Evolutionary conservation across 2,329 filamentous ascomycete genomes (phyloP), one percentile per base, ranked within the genome.

Genomic region (Aspergillus sp.): DNA sequence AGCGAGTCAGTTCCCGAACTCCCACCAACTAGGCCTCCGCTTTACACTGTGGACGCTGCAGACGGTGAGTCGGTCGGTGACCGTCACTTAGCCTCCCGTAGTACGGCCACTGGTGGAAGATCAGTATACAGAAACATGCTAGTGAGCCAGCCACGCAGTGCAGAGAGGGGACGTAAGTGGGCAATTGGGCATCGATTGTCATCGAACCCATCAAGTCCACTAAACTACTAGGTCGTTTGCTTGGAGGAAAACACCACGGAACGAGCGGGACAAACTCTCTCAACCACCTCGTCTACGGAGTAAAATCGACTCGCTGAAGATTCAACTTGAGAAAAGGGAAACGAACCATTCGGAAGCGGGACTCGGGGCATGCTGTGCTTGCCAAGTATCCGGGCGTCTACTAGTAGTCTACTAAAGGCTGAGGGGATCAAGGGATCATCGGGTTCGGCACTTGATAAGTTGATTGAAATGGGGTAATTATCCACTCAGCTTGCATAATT

Each of bases 361-460:
- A n/a, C 40, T 17, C 41, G 25, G 41, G 39, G 25, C 37, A 35
- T 56, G 27, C 40, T 43, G 33, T 44, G 23, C 11, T 21, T 39
- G 39, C 52, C 52, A 56, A 44, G 48, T 43, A 48, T 37, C 43
- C n/a, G 41, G 25, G 45, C 31, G 45, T 40, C 19, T 40, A 31
- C 27, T 31, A 31, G 27, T 11, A 4, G 27, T 31, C 27, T 31
- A 9, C 27, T 31, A 44, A 23, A 6, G n/a, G 7, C 17, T 44
- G 35, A 37, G 35, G 35, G 33, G 33, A 37, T 12, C 11, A 27
- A 8, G 25, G 27, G 27, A 31, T 31, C 27, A 31, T 31, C 27
- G 8, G 27, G 27, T 37, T 37, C 35, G 35, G 35, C 35, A 15
- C 15, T 37, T 37, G 35, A 37, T 37, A 37, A n/a, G 12, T 37